Evolutionary conservation across 805 yeast genomes (phyloP).

Genomic region (Ogataea allantospora): DNA sequence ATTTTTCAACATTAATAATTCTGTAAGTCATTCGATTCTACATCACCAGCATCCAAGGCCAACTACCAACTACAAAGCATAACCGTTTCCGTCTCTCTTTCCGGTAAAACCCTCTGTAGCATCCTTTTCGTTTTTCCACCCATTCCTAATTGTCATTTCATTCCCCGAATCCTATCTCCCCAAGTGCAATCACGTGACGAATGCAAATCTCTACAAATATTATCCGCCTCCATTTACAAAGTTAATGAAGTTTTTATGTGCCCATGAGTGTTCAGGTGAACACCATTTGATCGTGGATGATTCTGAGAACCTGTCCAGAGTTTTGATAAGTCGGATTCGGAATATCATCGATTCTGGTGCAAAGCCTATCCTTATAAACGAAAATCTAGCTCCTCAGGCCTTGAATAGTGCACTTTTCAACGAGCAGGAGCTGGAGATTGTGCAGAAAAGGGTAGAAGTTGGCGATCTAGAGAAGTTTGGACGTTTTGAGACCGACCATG

Average conservation of each 20-base stretch:
- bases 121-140: no score
- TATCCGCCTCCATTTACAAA: slow-evolving; percentile 1
- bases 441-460: slow-evolving; percentile 35
- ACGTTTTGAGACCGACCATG: slow-evolving; percentile 54
- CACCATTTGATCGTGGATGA: slow-evolving; percentile 57
- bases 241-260: slow-evolving; percentile 35
- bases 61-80: no score
- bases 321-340: slow-evolving; percentile 48
- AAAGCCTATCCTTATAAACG: slow-evolving; percentile 47
- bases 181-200: slow-evolving; percentile 6
- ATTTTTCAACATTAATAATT: slow-evolving; percentile 12
- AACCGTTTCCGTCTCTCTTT: no score
- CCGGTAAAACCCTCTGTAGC: no score
- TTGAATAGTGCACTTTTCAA: slow-evolving; percentile 19
- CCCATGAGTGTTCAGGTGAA: slow-evolving; percentile 48
- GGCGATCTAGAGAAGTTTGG: slow-evolving; percentile 58
- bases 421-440: slow-evolving; percentile 16
- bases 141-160: neutral
- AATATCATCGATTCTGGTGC: slow-evolving; percentile 56
- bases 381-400: slow-evolving; percentile 18
- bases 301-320: slow-evolving; percentile 34
- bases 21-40: no score
- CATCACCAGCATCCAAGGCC: no score
- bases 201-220: slow-evolving; percentile 8
- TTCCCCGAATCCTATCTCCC: neutral